A percentile compares a stretch with the other conserved stretches of the same genome.
Evolutionary conservation across 2,329 filamentous ascomycete genomes (phyloP).

Genomic region (Calonectria crousiana): DNA sequence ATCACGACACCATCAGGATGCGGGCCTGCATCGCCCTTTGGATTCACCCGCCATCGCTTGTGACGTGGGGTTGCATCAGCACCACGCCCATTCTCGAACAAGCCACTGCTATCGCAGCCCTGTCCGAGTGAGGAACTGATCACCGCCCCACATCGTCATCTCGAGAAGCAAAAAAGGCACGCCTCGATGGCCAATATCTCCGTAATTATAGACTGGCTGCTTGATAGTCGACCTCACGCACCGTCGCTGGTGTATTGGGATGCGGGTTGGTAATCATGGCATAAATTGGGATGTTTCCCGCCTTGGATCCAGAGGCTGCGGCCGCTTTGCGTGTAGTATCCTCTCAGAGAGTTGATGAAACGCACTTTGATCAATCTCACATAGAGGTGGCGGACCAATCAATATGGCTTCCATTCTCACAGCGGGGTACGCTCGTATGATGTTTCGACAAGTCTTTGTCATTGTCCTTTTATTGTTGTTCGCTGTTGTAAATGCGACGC

Average conservation of each 20-base stretch:
- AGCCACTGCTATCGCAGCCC: slow-evolving; percentile 7
- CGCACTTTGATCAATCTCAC: background rate
- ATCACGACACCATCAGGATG: background rate
- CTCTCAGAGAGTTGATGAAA: background rate
- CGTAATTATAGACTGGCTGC: background rate
- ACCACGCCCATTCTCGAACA: slow-evolving; percentile 11
- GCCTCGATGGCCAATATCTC: background rate
- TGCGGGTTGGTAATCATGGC: too few relatives aligned
- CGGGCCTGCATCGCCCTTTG: slow-evolving; percentile 10
- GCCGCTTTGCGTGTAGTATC: background rate
- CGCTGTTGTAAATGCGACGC: background rate
- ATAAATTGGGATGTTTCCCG: background rate
- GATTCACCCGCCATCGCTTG: slow-evolving; percentile 2
- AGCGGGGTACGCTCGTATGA: background rate
- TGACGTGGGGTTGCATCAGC: slow-evolving; percentile 27
- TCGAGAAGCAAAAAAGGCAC: background rate
- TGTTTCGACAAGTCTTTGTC: background rate
- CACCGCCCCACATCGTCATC: background rate
- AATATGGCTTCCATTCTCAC: background rate
- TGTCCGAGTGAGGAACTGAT: slow-evolving; percentile 10
- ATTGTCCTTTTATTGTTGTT: background rate
- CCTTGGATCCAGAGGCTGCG: background rate
- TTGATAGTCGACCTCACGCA: background rate
- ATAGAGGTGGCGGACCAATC: background rate
- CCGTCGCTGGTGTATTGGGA: background rate